phyloP scores from a whole-genome alignment of 148 eudicot species.

The Talinum fruticosum region DNA sequence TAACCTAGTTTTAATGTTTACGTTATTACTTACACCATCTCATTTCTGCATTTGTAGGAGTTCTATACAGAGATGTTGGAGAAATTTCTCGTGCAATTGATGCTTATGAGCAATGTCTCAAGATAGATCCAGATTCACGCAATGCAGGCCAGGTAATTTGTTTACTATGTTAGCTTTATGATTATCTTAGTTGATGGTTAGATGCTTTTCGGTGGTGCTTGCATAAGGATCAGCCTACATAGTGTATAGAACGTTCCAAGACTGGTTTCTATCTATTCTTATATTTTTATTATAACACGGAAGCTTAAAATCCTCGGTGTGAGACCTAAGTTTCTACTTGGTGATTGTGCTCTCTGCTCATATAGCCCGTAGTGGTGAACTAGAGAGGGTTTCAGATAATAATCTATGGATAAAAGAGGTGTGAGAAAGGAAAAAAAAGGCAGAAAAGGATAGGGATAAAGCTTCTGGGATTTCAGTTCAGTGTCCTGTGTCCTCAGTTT shows the following conservation, averaged over 20 bases:
- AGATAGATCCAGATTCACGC: slow-evolving; percentile 99
- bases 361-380: background rate
- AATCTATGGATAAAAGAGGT: background rate
- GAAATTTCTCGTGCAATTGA: slow-evolving; percentile 86
- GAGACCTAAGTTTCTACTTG: background rate
- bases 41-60: slow-evolving; percentile 48
- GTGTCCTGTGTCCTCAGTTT: slow-evolving; percentile 3
- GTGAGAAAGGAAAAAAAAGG: background rate
- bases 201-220: background rate
- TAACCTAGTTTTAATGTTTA: no score
- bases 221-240: slow-evolving; percentile 3
- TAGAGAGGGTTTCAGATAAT: background rate
- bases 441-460: background rate
- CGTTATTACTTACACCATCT: background rate
- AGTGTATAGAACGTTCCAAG: no score
- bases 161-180: background rate
- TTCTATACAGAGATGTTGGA: slow-evolving; percentile 97
- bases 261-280: background rate
- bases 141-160: slow-evolving; percentile 95
- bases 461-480: background rate
- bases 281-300: background rate
- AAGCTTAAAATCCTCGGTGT: no score
- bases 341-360: background rate
- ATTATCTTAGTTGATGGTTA: background rate
- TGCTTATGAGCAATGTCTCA: slow-evolving; percentile 97